phyloP scores from a whole-genome alignment of 352 stramenopile species.

The Phytophthora lateralis region DNA sequence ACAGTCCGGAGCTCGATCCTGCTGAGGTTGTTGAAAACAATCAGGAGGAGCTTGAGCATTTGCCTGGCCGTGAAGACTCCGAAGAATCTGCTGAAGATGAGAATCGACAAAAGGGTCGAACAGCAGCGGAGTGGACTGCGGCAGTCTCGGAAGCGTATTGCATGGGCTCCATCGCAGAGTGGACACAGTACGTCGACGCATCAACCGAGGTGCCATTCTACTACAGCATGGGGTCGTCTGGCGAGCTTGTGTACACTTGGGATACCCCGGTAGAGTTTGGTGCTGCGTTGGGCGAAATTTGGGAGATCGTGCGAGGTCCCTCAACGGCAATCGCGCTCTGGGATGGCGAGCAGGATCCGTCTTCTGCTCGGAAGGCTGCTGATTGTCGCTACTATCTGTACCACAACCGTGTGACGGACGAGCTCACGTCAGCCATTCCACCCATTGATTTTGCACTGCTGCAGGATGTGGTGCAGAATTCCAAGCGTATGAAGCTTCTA shows the following conservation, averaged over 20 bases:
- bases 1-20: slow-evolving; percentile 12
- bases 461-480: slow-evolving; percentile 77
- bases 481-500: slow-evolving; percentile 64
- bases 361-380: slow-evolving; percentile 9
- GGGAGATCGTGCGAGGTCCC: slow-evolving; percentile 58
- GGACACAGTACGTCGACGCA: slow-evolving; percentile 77
- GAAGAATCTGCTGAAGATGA: slow-evolving; percentile 23
- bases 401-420: slow-evolving; percentile 59
- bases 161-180: slow-evolving; percentile 71
- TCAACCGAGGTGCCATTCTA: slow-evolving; percentile 62
- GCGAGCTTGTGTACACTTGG: slow-evolving; percentile 48
- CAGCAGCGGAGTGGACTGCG: slow-evolving; percentile 49
- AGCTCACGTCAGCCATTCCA: slow-evolving; percentile 51
- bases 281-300: slow-evolving; percentile 59
- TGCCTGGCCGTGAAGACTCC: not conserved
- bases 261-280: slow-evolving; percentile 74
- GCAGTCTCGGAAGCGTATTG: slow-evolving; percentile 44
- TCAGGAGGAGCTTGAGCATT: slow-evolving; percentile 11
- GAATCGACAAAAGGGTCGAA: slow-evolving; percentile 24
- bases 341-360: slow-evolving; percentile 7
- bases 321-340: slow-evolving; percentile 8
- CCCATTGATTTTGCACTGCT: slow-evolving; percentile 62
- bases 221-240: slow-evolving; percentile 17
- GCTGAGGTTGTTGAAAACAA: slow-evolving; percentile 8
- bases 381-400: slow-evolving; percentile 62